These are phyloP conservation scores for Eucalyptus albens DNA, from an alignment of 345 rosid species.

Conservation along the genomic window DNA sequence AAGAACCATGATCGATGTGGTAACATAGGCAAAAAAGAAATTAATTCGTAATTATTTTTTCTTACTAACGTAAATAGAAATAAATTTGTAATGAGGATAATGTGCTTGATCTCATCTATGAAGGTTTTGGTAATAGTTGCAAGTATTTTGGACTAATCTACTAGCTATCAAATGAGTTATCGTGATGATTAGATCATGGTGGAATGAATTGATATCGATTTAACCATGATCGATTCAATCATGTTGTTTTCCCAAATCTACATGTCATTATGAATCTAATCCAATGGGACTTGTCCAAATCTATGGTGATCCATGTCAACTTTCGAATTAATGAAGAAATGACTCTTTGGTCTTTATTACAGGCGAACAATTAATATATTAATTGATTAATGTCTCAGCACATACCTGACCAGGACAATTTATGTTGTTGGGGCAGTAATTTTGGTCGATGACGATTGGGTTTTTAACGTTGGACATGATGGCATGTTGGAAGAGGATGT, in stretches of 20 bases:
- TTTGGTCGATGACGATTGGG: conserved; percentile 39
- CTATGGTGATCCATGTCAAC: not conserved
- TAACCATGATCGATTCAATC: not conserved
- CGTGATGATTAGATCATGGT: not conserved
- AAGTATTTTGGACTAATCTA: not conserved
- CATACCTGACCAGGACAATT: conserved; percentile 14
- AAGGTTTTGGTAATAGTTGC: not conserved
- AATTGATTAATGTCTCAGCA: too few relatives aligned
- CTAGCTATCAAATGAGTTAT: not conserved
- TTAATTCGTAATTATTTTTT: not conserved
- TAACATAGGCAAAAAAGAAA: not conserved
- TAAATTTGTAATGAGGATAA: not conserved
- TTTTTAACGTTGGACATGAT: conserved; percentile 40
- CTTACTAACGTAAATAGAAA: not conserved
- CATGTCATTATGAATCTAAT: not conserved
- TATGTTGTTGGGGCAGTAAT: conserved; percentile 16
- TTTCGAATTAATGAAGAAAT: not conserved
- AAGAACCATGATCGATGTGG: not conserved
- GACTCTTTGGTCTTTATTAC: not conserved
- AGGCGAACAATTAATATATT: not conserved
- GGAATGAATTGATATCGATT: not conserved
- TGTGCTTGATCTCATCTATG: not conserved
- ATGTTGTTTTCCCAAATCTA: not conserved
- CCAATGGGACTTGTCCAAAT: not conserved
- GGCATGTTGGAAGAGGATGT: conserved; percentile 42